Evolutionary conservation across 257 asterid species (phyloP).

Genomic region (Schizonepeta tenuifolia): DNA sequence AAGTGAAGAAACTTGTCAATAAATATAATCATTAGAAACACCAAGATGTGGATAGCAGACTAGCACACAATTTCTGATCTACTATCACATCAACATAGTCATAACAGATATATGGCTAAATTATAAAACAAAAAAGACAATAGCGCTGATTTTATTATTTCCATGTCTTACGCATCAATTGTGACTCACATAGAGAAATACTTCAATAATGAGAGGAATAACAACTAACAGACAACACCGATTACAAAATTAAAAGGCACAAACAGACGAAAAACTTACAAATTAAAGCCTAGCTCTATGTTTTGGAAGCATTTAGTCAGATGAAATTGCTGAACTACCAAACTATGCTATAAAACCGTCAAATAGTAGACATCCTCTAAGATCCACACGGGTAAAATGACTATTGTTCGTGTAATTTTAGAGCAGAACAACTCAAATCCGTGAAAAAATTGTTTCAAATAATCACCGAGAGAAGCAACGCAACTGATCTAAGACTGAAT

Average conservation of each 20-base stretch:
- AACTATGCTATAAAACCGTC: not conserved
- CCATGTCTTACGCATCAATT: not conserved
- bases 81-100: not conserved
- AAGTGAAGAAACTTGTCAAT: not conserved
- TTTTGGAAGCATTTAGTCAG: not conserved
- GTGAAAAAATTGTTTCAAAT: not conserved
- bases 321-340: not conserved
- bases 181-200: not conserved
- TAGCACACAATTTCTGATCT: not conserved
- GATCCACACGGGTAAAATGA: slow-evolving; percentile 7
- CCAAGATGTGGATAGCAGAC: not conserved
- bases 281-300: not conserved
- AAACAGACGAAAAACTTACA: not conserved
- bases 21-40: not conserved
- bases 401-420: not conserved
- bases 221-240: not conserved
- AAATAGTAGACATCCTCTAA: slow-evolving; percentile 1
- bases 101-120: not conserved
- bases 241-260: not conserved
- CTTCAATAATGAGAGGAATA: not conserved
- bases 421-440: not conserved
- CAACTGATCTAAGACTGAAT: slow-evolving; percentile 15
- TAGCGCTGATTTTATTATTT: too few species aligned
- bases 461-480: not conserved
- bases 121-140: not conserved